Percentiles rank a stretch among this genome's conserved stretches.
These are phyloP conservation scores for Rhamnella rubrinervis DNA, from an alignment of 331 rosid species.

Conservation along the genomic window DNA sequence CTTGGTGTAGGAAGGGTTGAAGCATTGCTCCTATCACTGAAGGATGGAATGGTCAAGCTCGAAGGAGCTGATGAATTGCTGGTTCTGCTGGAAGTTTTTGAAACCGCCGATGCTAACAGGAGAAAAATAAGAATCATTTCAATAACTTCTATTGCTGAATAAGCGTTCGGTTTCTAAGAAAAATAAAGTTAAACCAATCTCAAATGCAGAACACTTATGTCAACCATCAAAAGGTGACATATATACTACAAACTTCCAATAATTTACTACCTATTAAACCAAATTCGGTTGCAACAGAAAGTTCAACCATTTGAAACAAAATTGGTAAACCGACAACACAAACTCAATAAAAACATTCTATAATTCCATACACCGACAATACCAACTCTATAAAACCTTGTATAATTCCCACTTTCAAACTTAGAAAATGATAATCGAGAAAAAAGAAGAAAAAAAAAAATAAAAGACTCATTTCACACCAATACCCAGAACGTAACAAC, in stretches of 20 bases:
- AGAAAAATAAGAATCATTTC: background rate
- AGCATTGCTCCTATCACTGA: conserved; percentile 47
- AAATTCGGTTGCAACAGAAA: too few species aligned
- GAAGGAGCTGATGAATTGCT: conserved; percentile 47
- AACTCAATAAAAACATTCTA: background rate
- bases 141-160: background rate
- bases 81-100: conserved; percentile 39
- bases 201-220: background rate
- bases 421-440: background rate
- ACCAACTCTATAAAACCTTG: too few species aligned
- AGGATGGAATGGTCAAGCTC: conserved; percentile 45
- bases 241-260: background rate
- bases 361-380: background rate
- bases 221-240: background rate
- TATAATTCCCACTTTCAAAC: too few species aligned
- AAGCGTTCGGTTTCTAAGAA: background rate
- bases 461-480: background rate
- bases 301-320: too few species aligned
- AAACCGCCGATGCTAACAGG: conserved; percentile 31
- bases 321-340: background rate
- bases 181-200: background rate
- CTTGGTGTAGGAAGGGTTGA: conserved; percentile 75
- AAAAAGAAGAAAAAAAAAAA: background rate
- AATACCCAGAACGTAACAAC: background rate
- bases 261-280: background rate